These are phyloP conservation scores for Pseudonectria foliicola DNA, from an alignment of 2,329 filamentous ascomycete genomes.

Conservation along the genomic window DNA sequence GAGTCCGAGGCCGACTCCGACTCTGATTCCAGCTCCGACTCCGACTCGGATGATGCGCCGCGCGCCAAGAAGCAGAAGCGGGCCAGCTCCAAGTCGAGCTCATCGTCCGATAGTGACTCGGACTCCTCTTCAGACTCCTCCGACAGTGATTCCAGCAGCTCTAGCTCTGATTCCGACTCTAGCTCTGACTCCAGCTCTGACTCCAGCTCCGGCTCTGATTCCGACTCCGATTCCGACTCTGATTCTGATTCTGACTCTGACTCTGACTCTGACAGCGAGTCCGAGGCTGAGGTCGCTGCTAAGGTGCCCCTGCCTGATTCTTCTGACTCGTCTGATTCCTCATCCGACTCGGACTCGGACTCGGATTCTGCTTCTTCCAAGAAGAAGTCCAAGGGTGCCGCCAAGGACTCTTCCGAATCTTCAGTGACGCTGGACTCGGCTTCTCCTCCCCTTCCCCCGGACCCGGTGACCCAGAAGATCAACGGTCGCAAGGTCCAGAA, in stretches of 20 bases:
- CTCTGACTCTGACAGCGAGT: conserved; percentile 26
- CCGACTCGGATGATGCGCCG: conserved; percentile 41
- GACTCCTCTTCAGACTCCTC: conserved; percentile 20
- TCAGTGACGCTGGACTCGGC: conserved; percentile 22
- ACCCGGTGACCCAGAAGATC: conserved; percentile 37
- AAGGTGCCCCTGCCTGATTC: conserved; percentile 38
- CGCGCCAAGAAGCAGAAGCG: conserved; percentile 46
- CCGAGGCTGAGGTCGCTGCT: conserved; percentile 31
- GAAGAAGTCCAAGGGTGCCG: conserved; percentile 15
- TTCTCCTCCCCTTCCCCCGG: conserved; percentile 46
- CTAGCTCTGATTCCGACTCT: conserved; percentile 18
- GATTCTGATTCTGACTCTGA: conserved; percentile 34
- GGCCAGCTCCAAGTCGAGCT: conserved; percentile 10
- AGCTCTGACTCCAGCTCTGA: neutral
- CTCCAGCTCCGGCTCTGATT: conserved; percentile 22
- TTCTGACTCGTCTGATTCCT: conserved; percentile 25
- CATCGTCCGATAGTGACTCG: conserved; percentile 14
- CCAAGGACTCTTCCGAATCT: conserved; percentile 37
- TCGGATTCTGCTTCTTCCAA: conserved; percentile 30
- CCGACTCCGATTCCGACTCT: conserved; percentile 28
- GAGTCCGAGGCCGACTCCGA: conserved; percentile 27
- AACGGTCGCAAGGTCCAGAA: conserved; percentile 45
- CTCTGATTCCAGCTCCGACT: conserved; percentile 30
- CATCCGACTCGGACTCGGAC: conserved; percentile 26
- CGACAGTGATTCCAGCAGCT: conserved; percentile 1